Base-by-base conservation (phyloP, 331 rosid species). In the Cucumis variabilis region DNA sequence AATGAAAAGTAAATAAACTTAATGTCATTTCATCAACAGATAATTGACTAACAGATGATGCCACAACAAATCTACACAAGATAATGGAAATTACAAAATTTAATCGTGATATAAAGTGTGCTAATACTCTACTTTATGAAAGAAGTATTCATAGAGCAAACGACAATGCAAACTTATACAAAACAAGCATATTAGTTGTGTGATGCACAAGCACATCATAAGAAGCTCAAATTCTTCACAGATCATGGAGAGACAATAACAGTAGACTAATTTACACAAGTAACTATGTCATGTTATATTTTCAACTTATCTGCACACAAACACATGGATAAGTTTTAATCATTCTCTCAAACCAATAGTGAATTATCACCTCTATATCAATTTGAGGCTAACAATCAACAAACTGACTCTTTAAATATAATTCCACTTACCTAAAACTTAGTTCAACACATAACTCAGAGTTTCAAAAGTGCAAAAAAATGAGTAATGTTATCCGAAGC, bases 1-100 rank as follows among this genome's bases (percentile, higher is more conserved):
- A 92, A 94, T 86, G 86, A 69, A 87, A 87, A 86, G 86, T 53
- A 81, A 66, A 83, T 85, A 71, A 84, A 89, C 68, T 93, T 82
- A 92, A 25, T 86, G 76, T 60, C 79, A 84, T 66, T 83, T 60
- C 72, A 12, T 68, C 30, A n/a, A 20, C 46, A 48, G 78, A 51
- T 84, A 50, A 84, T 78, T 63, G 48, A 67, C n/a, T 13, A 63
- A 13, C 23, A 30, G 14, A 63, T 1, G 23, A 82, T 33, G 33
- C 41, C 33, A 41, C 33, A 5, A 37, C 37, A 82, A 33, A 82
- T 37, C n/a, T 25, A 37, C 86, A 63, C 30, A 20, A 13, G 30
- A 13, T 33, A 82, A 58, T 9, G 55, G n/a, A 3, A 63, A 62
- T 12, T 11, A 62, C 55, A 63, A 62, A 21, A 63, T 63, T 7